Evolutionary conservation across 768 basidiomycete genomes (phyloP).

Genomic region (Leccinellum rugosiceps): DNA sequence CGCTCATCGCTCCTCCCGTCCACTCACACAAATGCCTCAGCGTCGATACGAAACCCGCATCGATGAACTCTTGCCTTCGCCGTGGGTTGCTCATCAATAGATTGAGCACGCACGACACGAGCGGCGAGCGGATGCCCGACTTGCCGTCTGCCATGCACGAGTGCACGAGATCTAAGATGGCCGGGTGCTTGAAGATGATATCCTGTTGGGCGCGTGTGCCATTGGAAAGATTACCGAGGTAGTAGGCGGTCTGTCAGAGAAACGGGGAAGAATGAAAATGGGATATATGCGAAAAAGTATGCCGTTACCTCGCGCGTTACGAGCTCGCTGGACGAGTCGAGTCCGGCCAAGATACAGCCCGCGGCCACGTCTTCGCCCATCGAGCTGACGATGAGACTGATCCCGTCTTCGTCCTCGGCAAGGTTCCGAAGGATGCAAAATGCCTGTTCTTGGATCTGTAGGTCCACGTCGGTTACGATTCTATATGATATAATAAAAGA

Average conservation of each 20-base stretch:
- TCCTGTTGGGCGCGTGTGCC: conserved; percentile 49
- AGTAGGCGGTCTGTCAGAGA: conserved; percentile 46
- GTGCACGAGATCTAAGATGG: conserved; percentile 54
- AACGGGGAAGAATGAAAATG: background rate
- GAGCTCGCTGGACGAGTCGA: conserved; percentile 51
- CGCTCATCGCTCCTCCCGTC: conserved; percentile 15
- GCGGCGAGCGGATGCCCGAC: conserved; percentile 56
- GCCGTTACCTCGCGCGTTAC: conserved; percentile 50
- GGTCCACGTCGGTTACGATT: conserved; percentile 50
- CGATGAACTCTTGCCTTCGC: conserved; percentile 38
- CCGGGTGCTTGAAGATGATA: conserved; percentile 48
- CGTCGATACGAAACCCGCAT: conserved; percentile 44
- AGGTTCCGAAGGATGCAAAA: conserved; percentile 66
- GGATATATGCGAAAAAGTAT: background rate
- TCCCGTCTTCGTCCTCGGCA: conserved; percentile 61
- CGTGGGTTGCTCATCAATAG: conserved; percentile 44
- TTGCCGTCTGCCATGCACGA: conserved; percentile 57
- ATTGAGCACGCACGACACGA: conserved; percentile 56
- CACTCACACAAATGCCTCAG: conserved; percentile 43
- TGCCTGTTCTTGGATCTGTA: conserved; percentile 66
- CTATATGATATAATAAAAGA: conserved; percentile 30
- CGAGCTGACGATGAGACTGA: conserved; percentile 55
- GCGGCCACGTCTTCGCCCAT: conserved; percentile 48
- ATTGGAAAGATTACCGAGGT: conserved; percentile 70
- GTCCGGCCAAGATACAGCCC: conserved; percentile 41